A percentile compares a stretch with the other conserved stretches of the same genome.
These are phyloP conservation scores for Medicago lupulina DNA, from an alignment of 306 rosid genomes.

Conservation along the genomic window DNA sequence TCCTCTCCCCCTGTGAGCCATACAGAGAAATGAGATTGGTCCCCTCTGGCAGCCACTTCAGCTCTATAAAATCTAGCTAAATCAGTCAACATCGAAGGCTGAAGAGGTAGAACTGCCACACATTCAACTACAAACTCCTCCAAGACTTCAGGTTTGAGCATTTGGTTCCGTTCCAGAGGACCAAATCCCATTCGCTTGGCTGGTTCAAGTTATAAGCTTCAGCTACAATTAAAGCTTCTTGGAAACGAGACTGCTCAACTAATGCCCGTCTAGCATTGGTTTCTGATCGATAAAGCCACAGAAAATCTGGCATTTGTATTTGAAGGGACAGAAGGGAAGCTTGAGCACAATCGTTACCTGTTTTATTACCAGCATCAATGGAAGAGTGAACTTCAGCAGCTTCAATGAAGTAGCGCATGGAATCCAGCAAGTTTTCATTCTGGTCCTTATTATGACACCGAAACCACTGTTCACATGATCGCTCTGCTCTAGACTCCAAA, in stretches of 20 bases:
- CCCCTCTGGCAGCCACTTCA: conserved; percentile 95
- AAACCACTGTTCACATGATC: conserved; percentile 80
- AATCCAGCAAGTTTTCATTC: conserved; percentile 85
- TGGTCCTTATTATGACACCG: conserved; percentile 78
- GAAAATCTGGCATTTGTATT: conserved; percentile 93
- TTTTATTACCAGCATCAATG: conserved; percentile 96
- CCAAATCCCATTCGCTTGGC: conserved; percentile 96
- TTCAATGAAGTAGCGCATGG: conserved; percentile 94
- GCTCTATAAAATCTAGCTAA: conserved; percentile 87
- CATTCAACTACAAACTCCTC: conserved; percentile 95
- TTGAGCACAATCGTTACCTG: conserved; percentile 87
- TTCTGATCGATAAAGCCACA: conserved; percentile 80
- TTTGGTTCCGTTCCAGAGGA: conserved; percentile 96
- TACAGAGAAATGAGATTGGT: conserved; percentile 94
- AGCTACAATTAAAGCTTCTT: conserved; percentile 92
- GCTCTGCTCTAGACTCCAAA: conserved; percentile 86
- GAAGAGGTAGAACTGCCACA: conserved; percentile 92
- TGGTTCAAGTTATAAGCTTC: conserved; percentile 98
- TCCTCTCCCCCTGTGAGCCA: conserved; percentile 98
- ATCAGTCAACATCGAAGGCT: conserved; percentile 81
- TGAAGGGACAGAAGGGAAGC: conserved; percentile 95
- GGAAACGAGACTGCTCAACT: conserved; percentile 95
- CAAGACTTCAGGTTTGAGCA: conserved; percentile 93
- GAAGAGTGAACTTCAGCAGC: conserved; percentile 98
- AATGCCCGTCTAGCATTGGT: conserved; percentile 88